Conservation (phyloP, 2,329 filamentous ascomycete genomes). For the Diaporthe citri region DNA sequence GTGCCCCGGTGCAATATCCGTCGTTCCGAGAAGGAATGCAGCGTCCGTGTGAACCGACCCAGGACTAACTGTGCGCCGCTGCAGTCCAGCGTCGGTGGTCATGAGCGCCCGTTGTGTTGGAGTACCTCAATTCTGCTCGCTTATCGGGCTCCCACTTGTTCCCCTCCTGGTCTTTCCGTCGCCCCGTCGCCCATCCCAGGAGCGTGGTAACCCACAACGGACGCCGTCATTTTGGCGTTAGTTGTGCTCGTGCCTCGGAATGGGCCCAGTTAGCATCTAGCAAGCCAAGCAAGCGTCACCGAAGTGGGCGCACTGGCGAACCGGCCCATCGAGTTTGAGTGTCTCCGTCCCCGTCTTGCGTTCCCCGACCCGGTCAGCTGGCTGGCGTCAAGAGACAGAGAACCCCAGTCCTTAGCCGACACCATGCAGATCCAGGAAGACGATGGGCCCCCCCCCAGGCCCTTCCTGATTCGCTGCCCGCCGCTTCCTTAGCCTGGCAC, state of each 20-base stretch:
- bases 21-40: constrained; percentile 12
- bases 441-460: not conserved
- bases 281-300: not conserved
- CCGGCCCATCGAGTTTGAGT: constrained; percentile 5
- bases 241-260: constrained; percentile 10
- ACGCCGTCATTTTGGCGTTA: constrained; percentile 15
- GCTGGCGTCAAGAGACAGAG: constrained; percentile 19
- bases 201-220: constrained; percentile 31
- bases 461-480: not conserved
- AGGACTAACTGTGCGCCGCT: constrained; percentile 24
- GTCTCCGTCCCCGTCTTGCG: not conserved
- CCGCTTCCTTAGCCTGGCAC: constrained; percentile 6
- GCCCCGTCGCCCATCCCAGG: constrained; percentile 16
- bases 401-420: constrained; percentile 22
- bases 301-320: not conserved
- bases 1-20: constrained; percentile 22
- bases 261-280: not conserved
- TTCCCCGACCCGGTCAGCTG: constrained; percentile 13
- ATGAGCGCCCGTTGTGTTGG: not conserved
- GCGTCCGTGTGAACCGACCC: not conserved
- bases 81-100: constrained; percentile 6
- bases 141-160: constrained; percentile 18
- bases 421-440: constrained; percentile 15
- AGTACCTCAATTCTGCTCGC: constrained; percentile 17
- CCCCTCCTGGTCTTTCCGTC: not conserved